Base-by-base conservation (phyloP, 2,329 filamentous ascomycete species). In the Teratosphaeria gauchensis region DNA sequence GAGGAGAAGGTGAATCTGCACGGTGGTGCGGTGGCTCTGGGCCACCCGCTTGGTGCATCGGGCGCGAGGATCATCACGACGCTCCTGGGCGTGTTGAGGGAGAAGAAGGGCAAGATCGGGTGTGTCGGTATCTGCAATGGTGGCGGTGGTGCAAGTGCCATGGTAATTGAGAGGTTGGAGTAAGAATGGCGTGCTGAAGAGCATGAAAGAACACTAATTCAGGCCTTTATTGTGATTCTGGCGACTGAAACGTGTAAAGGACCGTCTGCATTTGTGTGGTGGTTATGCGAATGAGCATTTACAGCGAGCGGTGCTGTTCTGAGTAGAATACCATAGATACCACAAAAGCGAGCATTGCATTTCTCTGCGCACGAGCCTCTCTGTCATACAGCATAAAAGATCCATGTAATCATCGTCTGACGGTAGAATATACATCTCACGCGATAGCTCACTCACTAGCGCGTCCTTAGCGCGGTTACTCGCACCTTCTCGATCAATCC, bases 61-160 rank as follows among this genome's bases (percentile, higher is more conserved):
- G 94, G 94, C 69, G 94, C 94, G 60, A 88, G 94, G 72, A 96
- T 99, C 71, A 82, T 96, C 67, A 88, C 91, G 54, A 99, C 94
- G 16, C 77, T 99, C 65, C 84, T 95, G 57, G 88, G 90, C 63
- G 92, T 97, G 38, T 79, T 99, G 70, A 88, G 84, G 75, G 87
- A 94, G 74, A 94, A 92, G 82, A 89, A 90, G 75, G 92, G 85
- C 70, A 96, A 95, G 86, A 86, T 97, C 74, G 94, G 94, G 59
- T 89, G 86, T 71, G 92, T 89, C 46, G 94, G 90, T 71, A 97
- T 99, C 72, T 99, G 94, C 85, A 99, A 99, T 76, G 94, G 94
- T 65, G 94, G 94, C 59, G 94, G 94, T 68, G 94, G 94, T 73
- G 94, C 94, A 61, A 95, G 90, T 69, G 94, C 94, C 59, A 79